Base-by-base conservation (phyloP, 2,329 filamentous ascomycete species). In the Westerdykella aurantiaca region DNA sequence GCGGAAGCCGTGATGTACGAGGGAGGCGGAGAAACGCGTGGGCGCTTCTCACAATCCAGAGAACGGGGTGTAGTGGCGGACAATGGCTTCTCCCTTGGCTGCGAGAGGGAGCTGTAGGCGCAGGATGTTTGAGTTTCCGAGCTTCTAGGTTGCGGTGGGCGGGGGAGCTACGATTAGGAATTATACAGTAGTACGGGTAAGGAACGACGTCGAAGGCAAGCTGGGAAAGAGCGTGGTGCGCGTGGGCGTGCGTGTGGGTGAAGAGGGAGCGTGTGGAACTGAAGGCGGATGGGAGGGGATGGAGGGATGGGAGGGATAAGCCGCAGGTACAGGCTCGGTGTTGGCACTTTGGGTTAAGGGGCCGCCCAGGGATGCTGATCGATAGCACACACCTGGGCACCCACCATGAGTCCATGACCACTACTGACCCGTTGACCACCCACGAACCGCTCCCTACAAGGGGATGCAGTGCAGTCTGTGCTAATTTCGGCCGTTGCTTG, bases 1-100 rank as follows among this genome's bases (percentile, higher is more conserved):
- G 77, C 75, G 68, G 76, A 81, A 71, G 78, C 73, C 74, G 74
- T 78, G 57, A 40, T 68, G 58, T 49, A 53, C 49, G 55, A 55
- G 29, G 29, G 25, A 12, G 25, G 45, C 38, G 48, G 63, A 67
- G 63, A 66, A 64, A 68, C 64, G 63, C 60, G 29, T 37, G 50
- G 51, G 45, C 41, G 58, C 63, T 61, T 58, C 57, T 52, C 64
- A 66, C 47, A 39, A 38, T 46, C 17, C 39, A 37, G 18, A 21
- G 18, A 21, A 21, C 18, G 18, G 18, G 18, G 18, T 21, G 18
- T 21, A 21, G 18, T 21, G 18, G 18, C 18, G 18, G 18, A 6
- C 18, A 21, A 21, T 21, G 18, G 18, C 3, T 21, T 21, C 18
- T 21, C 18, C 18, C 18, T 21, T 21, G 18, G 18, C 18, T 21